Base-by-base conservation (phyloP, 2,329 filamentous ascomycete genomes). In the Gnomoniopsis smithogilvyi region DNA sequence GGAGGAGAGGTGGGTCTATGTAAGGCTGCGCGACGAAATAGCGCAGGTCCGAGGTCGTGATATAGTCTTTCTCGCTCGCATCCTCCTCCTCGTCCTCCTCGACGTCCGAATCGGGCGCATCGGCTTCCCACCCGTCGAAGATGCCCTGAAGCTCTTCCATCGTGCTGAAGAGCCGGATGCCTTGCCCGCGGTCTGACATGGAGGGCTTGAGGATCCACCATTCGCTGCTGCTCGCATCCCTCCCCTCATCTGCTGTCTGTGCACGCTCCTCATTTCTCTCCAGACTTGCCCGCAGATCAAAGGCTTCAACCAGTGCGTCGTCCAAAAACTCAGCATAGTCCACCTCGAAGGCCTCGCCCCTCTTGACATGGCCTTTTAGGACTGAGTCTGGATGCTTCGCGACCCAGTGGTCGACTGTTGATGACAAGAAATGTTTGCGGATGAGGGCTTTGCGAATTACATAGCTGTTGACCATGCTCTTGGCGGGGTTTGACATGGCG, bases 181-280 rank as follows among this genome's bases (percentile, higher is more conserved):
- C 95, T 71, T 97, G 93, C 0, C 94, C 95, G 24, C 94, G 84
- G 70, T 99, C 95, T 72, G 92, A 96, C 95, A 99, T 98, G 10
- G 94, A 90, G 0, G 95, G 94, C 75, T 99, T 99, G 61, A 99
- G 74, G 65, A 99, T 98, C 95, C 95, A 99, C 94, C 94, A 99
- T 70, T 96, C 86, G 60, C 82, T 81, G 46, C 82, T 76, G 33
- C 73, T 34, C 12, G 46, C 36, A 22, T n/a, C 21, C 19, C 11
- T 21, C 11, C 10, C 6, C 19, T 47, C 45, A 14, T 59, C 63
- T 0, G 58, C 65, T 1, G 67, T 65, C 3, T 57, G 52, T 2
- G 59, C 62, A 14, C 64, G 64, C 15, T 72, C 74, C 52, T 83
- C 84, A 66, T 96, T 96, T 49, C 79, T 80, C 34, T 84, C 83